These are phyloP conservation scores for Jimgerdemannia flammicorona DNA, from an alignment of 192 early-diverging fungal species.

Conservation along the genomic window DNA sequence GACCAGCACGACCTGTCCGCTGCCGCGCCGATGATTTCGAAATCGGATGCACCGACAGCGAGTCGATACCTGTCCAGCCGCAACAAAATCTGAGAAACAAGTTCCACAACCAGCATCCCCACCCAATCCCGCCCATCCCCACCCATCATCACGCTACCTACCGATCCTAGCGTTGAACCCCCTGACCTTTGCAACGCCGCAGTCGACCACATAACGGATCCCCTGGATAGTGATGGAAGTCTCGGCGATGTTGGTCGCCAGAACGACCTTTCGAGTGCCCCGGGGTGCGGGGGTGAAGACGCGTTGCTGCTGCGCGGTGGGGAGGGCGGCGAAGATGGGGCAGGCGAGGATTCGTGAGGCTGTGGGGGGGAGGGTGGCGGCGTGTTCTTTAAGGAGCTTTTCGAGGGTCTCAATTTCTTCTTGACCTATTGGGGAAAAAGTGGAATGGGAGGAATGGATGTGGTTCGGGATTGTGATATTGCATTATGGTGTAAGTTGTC, in stretches of 20 bases:
- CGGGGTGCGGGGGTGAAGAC: constrained; percentile 89
- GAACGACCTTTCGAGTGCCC: constrained; percentile 85
- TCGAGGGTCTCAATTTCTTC: constrained; percentile 94
- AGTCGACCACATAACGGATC: constrained; percentile 92
- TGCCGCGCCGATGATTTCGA: constrained; percentile 91
- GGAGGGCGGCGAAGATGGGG: constrained; percentile 92
- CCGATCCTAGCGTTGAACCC: constrained; percentile 86
- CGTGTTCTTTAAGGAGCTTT: constrained; percentile 73
- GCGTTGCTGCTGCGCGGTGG: constrained; percentile 79
- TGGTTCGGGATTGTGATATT: too few species aligned
- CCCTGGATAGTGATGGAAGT: constrained; percentile 96
- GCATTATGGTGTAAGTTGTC: too few species aligned
- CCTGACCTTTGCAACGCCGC: constrained; percentile 90
- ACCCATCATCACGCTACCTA: background rate
- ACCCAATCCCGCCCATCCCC: too few species aligned
- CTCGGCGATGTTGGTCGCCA: constrained; percentile 98
- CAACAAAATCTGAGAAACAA: background rate
- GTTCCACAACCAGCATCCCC: background rate
- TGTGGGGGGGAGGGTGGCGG: constrained; percentile 52
- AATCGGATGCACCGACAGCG: constrained; percentile 81
- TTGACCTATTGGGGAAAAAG: constrained; percentile 44
- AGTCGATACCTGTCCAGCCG: constrained; percentile 53
- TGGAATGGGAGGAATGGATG: background rate
- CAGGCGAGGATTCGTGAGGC: constrained; percentile 65
- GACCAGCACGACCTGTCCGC: constrained; percentile 91